Evolutionary conservation across 768 basidiomycete genomes (phyloP).

Genomic region (Mycena pura): DNA sequence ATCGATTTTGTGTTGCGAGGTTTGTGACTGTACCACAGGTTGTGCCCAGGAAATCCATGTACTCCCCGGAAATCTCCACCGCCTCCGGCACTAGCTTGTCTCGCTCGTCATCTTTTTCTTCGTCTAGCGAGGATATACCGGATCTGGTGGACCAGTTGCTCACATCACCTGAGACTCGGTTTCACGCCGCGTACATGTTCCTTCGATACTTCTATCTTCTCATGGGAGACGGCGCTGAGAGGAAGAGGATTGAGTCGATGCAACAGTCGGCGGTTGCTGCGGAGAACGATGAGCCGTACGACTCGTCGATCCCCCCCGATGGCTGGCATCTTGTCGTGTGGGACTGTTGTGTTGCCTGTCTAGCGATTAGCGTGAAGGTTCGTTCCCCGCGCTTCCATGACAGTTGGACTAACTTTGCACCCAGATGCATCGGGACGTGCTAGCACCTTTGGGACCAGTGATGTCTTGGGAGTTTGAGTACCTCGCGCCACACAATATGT

Average conservation of each 20-base stretch:
- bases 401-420: conserved; percentile 1
- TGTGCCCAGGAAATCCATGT: conserved; percentile 26
- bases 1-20: background rate
- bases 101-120: conserved; percentile 6
- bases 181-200: conserved; percentile 70
- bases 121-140: conserved; percentile 18
- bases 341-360: conserved; percentile 64
- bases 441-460: conserved; percentile 61
- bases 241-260: conserved; percentile 23
- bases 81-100: conserved; percentile 1
- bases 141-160: conserved; percentile 61
- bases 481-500: conserved; percentile 55
- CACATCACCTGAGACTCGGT: conserved; percentile 63
- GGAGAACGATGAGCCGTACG: conserved; percentile 12
- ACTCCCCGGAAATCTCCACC: conserved; percentile 3
- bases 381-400: background rate
- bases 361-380: conserved; percentile 70
- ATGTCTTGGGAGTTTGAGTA: conserved; percentile 56
- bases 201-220: conserved; percentile 59
- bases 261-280: background rate
- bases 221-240: conserved; percentile 27
- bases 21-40: conserved; percentile 20
- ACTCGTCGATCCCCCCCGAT: conserved; percentile 20
- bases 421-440: conserved; percentile 70
- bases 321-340: conserved; percentile 51